phyloP scores from a whole-genome alignment of 441 rosid genomes.

The Pelargonium australe region DNA sequence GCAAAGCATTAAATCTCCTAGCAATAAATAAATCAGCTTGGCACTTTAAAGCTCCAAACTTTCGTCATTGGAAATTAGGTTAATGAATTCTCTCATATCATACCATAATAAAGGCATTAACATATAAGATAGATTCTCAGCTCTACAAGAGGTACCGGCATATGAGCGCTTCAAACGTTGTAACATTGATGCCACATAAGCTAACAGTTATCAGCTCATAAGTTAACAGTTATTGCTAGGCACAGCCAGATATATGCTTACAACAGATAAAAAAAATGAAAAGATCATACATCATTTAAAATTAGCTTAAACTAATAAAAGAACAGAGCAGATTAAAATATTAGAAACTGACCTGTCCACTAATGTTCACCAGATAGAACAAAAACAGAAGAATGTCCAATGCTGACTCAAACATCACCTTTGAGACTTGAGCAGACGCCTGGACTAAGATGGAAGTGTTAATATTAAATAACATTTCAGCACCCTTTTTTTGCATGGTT shows the following conservation, averaged over 20 bases:
- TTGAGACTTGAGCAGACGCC: slow-evolving; percentile 78
- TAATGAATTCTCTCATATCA: neutral
- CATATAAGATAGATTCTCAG: neutral
- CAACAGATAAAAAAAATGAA: neutral
- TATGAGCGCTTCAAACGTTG: neutral
- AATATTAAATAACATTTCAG: slow-evolving; percentile 41
- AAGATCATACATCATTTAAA: neutral
- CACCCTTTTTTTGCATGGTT: slow-evolving; percentile 40
- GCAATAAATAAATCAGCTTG: neutral
- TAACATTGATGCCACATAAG: neutral
- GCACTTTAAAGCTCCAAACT: neutral
- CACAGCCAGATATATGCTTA: neutral
- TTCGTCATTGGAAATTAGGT: too few relatives aligned
- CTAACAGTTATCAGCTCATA: neutral
- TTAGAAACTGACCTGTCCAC: slow-evolving; percentile 69
- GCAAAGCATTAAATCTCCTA: neutral
- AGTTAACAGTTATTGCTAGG: neutral
- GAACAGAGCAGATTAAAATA: neutral
- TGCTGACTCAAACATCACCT: slow-evolving; percentile 85
- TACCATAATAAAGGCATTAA: neutral
- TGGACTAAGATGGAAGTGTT: slow-evolving; percentile 55
- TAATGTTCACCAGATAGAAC: slow-evolving; percentile 63
- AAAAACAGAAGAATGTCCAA: slow-evolving; percentile 67
- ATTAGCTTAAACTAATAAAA: neutral
- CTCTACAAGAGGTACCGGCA: neutral